A percentile compares a stretch with the other conserved stretches of the same genome.
Evolutionary conservation across 148 eudicot genomes (phyloP).

Genomic region (Rhododendron molle): DNA sequence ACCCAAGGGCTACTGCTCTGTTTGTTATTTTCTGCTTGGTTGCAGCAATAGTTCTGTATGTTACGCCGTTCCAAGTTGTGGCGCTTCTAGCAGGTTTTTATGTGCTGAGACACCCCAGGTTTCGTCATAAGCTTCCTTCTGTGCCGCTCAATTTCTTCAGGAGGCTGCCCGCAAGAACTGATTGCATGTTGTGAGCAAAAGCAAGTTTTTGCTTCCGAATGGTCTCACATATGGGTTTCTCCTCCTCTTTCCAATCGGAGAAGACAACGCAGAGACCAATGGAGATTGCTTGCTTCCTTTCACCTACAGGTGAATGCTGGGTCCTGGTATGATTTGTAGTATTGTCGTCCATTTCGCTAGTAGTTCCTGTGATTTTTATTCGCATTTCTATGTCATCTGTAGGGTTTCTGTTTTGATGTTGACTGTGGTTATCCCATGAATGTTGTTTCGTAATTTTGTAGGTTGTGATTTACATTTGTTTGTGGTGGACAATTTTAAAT

Average conservation of each 20-base stretch:
- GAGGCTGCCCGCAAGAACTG: slow-evolving; percentile 23
- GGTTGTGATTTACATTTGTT: background rate
- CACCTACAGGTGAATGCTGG: background rate
- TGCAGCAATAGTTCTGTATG: slow-evolving; percentile 29
- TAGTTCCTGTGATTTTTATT: background rate
- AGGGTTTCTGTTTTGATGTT: background rate
- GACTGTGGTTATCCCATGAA: background rate
- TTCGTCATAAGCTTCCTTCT: slow-evolving; percentile 16
- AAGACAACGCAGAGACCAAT: background rate
- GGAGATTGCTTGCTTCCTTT: background rate
- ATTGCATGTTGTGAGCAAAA: slow-evolving; percentile 13
- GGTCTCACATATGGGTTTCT: background rate
- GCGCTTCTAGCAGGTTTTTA: background rate
- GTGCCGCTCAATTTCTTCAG: slow-evolving; percentile 17
- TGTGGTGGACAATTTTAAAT: background rate
- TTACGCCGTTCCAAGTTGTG: background rate
- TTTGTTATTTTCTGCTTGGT: slow-evolving; percentile 28
- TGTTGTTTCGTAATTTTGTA: slow-evolving; percentile 9
- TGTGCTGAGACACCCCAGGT: slow-evolving; percentile 21
- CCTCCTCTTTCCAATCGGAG: background rate
- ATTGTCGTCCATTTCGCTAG: background rate
- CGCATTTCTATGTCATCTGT: too few species aligned
- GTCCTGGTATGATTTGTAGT: slow-evolving; percentile 1
- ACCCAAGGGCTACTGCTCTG: slow-evolving; percentile 34
- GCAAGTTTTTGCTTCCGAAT: background rate